phyloP scores from a whole-genome alignment of 2,329 filamentous ascomycete species.

The Pestalotiopsis sp. region DNA sequence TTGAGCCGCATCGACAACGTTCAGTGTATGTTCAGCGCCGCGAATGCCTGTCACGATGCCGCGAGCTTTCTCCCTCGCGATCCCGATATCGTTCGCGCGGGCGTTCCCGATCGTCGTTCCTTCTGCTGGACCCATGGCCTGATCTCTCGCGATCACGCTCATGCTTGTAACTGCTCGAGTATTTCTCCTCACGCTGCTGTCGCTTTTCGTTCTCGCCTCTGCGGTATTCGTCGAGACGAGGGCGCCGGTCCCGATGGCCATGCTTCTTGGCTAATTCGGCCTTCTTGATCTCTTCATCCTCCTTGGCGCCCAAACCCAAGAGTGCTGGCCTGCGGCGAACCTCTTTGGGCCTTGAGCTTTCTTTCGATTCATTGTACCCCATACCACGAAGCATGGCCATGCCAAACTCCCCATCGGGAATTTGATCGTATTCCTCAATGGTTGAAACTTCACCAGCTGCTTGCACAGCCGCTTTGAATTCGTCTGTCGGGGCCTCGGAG shows the following conservation, averaged over 20 bases:
- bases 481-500: slow-evolving; percentile 51
- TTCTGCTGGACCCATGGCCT: slow-evolving; percentile 28
- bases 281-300: slow-evolving; percentile 73
- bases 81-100: slow-evolving; percentile 27
- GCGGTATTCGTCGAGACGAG: slow-evolving; percentile 54
- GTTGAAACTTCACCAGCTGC: slow-evolving; percentile 75
- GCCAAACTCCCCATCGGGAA: slow-evolving; percentile 94
- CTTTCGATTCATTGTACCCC: slow-evolving; percentile 82
- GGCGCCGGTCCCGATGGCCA: slow-evolving; percentile 40
- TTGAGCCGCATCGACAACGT: no score
- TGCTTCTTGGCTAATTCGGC: slow-evolving; percentile 55
- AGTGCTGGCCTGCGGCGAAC: slow-evolving; percentile 76
- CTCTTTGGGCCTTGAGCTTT: slow-evolving; percentile 57
- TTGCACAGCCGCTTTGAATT: slow-evolving; percentile 70
- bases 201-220: slow-evolving; percentile 48
- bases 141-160: slow-evolving; percentile 48
- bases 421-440: slow-evolving; percentile 81
- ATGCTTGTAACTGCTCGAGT: slow-evolving; percentile 47
- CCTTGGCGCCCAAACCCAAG: slow-evolving; percentile 87
- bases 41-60: slow-evolving; percentile 25
- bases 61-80: slow-evolving; percentile 20
- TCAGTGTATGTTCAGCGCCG: slow-evolving; percentile 17
- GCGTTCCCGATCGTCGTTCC: slow-evolving; percentile 32
- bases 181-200: slow-evolving; percentile 42
- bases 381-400: slow-evolving; percentile 88